These are phyloP conservation scores for Kandelia obovata DNA, from an alignment of 345 rosid species.

Conservation along the genomic window DNA sequence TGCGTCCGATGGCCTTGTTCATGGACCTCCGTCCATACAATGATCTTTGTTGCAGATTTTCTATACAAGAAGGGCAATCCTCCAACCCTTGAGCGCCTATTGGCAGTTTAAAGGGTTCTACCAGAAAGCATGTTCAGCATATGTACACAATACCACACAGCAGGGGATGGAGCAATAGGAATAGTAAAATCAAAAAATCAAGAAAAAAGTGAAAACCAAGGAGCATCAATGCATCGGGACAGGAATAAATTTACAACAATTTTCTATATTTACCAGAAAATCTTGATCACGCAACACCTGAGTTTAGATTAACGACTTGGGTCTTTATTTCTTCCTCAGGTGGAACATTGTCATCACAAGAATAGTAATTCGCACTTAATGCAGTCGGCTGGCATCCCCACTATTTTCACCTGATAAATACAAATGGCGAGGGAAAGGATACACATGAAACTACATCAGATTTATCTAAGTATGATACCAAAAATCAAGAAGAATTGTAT, in stretches of 20 bases:
- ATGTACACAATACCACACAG: neutral
- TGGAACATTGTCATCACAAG: slow-evolving; percentile 22
- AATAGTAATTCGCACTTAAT: neutral
- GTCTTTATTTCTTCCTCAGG: slow-evolving; percentile 34
- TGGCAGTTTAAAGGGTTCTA: neutral
- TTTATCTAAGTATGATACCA: neutral
- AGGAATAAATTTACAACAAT: slow-evolving; percentile 41
- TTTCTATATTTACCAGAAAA: slow-evolving; percentile 28
- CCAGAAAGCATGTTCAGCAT: neutral
- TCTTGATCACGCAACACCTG: slow-evolving; percentile 1
- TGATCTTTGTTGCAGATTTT: too few relatives aligned
- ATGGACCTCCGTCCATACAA: too few relatives aligned
- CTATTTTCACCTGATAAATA: slow-evolving; percentile 21
- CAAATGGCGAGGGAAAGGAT: neutral
- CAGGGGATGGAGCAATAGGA: neutral
- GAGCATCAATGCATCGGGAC: slow-evolving; percentile 28
- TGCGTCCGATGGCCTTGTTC: too few relatives aligned
- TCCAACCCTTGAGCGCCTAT: too few relatives aligned
- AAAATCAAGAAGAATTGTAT: neutral
- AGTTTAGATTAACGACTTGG: slow-evolving; percentile 29
- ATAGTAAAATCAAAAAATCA: neutral
- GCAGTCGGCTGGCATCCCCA: slow-evolving; percentile 6
- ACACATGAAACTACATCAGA: neutral
- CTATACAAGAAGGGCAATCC: too few relatives aligned
- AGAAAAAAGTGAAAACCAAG: neutral